phyloP scores from a whole-genome alignment of 345 rosid genomes.

The Passiflora organensis region DNA sequence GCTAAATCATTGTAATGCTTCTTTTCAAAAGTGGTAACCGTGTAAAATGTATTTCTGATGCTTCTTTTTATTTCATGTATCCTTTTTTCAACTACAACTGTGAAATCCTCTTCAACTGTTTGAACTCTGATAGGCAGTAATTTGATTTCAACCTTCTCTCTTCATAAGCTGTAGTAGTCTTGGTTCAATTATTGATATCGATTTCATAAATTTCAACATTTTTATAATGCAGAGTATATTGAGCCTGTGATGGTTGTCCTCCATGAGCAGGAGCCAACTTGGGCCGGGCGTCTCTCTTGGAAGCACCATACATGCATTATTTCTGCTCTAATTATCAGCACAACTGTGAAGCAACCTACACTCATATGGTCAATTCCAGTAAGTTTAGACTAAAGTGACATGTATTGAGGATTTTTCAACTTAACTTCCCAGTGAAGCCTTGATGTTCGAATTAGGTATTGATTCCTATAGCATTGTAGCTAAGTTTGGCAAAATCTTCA shows the following conservation, averaged over 20 bases:
- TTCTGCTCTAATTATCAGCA: constrained; percentile 94
- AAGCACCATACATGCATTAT: constrained; percentile 94
- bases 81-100: too few relatives aligned
- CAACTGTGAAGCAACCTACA: constrained; percentile 89
- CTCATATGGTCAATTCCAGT: constrained; percentile 95
- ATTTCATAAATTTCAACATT: constrained; percentile 19
- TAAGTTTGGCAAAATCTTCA: constrained; percentile 1
- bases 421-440: neutral
- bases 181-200: constrained; percentile 15
- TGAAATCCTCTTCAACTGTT: too few relatives aligned
- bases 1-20: neutral
- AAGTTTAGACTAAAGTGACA: constrained; percentile 37
- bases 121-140: too few relatives aligned
- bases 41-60: neutral
- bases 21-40: neutral
- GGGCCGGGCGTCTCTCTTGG: constrained; percentile 94
- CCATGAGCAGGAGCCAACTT: constrained; percentile 88
- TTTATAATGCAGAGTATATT: constrained; percentile 62
- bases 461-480: neutral
- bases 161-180: too few relatives aligned
- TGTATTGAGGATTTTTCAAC: neutral
- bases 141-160: too few relatives aligned
- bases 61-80: neutral
- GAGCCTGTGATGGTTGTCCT: constrained; percentile 96
- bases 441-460: constrained; percentile 4